Conservation (phyloP, 257 asterid species). For the Ehretia macrophylla region DNA sequence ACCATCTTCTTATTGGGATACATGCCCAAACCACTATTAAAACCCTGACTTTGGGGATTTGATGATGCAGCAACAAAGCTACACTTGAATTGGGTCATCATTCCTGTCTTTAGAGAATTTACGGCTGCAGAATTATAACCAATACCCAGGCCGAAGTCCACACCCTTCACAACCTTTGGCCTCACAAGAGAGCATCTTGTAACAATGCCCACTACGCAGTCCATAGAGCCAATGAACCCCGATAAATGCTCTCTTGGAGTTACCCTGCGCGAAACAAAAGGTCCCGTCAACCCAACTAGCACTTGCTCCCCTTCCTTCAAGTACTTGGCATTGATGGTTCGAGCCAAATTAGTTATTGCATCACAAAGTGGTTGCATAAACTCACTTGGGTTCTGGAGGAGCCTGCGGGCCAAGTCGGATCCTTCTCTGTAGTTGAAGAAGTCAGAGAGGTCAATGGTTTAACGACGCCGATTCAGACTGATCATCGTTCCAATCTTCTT, state of each 20-base stretch:
- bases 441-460: conserved; percentile 66
- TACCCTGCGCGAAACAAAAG: conserved; percentile 88
- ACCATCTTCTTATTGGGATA: conserved; percentile 49
- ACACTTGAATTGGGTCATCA: conserved; percentile 79
- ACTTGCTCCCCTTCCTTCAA: conserved; percentile 91
- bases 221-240: conserved; percentile 89
- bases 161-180: no score
- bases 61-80: conserved; percentile 89
- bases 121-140: conserved; percentile 74
- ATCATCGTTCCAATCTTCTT: conserved; percentile 56
- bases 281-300: conserved; percentile 89
- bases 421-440: conserved; percentile 82
- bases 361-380: conserved; percentile 87
- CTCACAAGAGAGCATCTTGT: conserved; percentile 60
- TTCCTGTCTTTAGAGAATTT: conserved; percentile 64
- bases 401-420: conserved; percentile 84
- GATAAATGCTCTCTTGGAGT: conserved; percentile 95
- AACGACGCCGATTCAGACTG: conserved; percentile 69
- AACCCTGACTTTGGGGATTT: conserved; percentile 57
- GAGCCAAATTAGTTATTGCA: conserved; percentile 69
- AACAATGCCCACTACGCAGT: conserved; percentile 87
- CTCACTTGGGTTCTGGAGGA: conserved; percentile 85
- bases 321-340: conserved; percentile 65
- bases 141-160: conserved; percentile 90
- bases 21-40: conserved; percentile 33